Evolutionary conservation across 768 basidiomycete genomes (phyloP).

Genomic region (Tephrocybe sp.): DNA sequence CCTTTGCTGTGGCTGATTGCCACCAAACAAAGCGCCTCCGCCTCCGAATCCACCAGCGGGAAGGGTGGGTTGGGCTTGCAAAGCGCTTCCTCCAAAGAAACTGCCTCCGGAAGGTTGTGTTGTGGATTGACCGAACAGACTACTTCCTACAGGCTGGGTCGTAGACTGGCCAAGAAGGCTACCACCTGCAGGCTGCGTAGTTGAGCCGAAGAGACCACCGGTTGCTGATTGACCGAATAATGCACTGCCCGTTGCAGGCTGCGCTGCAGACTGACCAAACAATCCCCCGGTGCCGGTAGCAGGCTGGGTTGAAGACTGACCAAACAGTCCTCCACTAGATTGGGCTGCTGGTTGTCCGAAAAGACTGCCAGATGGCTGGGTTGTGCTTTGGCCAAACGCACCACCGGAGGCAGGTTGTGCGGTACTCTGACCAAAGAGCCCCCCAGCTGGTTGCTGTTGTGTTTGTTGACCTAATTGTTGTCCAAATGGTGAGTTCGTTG

Average conservation of each 20-base stretch:
- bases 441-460: conserved; percentile 28
- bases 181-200: conserved; percentile 16
- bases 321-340: conserved; percentile 15
- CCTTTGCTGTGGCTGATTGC: conserved; percentile 30
- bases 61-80: conserved; percentile 32
- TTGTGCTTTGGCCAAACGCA: conserved; percentile 16
- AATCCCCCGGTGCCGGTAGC: conserved; percentile 18
- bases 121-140: conserved; percentile 28
- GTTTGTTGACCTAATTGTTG: conserved; percentile 35
- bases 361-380: conserved; percentile 12
- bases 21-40: conserved; percentile 32
- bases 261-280: conserved; percentile 21
- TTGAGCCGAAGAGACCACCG: too few species aligned
- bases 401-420: background rate
- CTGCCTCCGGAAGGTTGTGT: conserved; percentile 17
- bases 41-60: conserved; percentile 29
- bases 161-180: conserved; percentile 30
- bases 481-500: background rate
- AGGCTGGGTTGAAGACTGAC: conserved; percentile 15
- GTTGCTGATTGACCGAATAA: conserved; percentile 18
- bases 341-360: conserved; percentile 19
- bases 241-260: conserved; percentile 9
- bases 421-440: conserved; percentile 24
- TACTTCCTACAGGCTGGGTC: conserved; percentile 12
- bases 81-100: conserved; percentile 24